Conservation (phyloP, 2,329 filamentous ascomycete genomes). For the Pseudogymnoascus sp. region DNA sequence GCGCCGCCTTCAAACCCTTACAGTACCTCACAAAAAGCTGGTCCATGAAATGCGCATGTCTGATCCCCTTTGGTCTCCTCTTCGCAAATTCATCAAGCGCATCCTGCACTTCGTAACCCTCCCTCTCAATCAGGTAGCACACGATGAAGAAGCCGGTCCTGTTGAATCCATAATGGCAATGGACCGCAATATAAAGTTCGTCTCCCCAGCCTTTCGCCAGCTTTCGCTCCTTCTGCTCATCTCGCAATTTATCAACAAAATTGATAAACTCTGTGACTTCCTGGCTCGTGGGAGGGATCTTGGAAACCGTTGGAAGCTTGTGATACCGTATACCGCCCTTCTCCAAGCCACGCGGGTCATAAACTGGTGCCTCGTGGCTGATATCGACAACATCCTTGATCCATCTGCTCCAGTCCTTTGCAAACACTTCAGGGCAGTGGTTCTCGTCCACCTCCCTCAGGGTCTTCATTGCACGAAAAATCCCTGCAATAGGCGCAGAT, state of each 20-base stretch:
- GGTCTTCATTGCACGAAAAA: constrained; percentile 89
- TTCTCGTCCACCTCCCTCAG: constrained; percentile 78
- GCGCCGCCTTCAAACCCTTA: constrained; percentile 24
- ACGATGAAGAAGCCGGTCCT: constrained; percentile 86
- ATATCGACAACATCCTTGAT: constrained; percentile 82
- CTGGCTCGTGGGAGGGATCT: constrained; percentile 62
- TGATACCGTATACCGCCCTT: constrained; percentile 61
- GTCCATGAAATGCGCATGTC: constrained; percentile 83
- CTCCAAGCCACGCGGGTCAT: constrained; percentile 66
- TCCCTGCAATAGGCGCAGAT: constrained; percentile 64
- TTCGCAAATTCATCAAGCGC: constrained; percentile 72
- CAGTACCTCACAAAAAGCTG: constrained; percentile 72
- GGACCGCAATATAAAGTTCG: constrained; percentile 61
- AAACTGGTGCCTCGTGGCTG: constrained; percentile 81
- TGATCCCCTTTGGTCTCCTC: constrained; percentile 72
- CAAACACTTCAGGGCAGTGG: constrained; percentile 70
- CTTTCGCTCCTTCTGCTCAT: constrained; percentile 41
- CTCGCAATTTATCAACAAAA: constrained; percentile 51
- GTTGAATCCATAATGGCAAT: constrained; percentile 96
- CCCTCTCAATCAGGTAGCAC: constrained; percentile 79
- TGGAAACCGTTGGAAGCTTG: constrained; percentile 88
- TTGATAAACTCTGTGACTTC: constrained; percentile 48
- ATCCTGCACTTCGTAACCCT: constrained; percentile 61
- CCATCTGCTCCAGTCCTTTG: constrained; percentile 53
- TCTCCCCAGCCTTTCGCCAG: constrained; percentile 34